Base-by-base conservation (phyloP, 169 alveolate genomes). In the Hepatocystis sp. region DNA sequence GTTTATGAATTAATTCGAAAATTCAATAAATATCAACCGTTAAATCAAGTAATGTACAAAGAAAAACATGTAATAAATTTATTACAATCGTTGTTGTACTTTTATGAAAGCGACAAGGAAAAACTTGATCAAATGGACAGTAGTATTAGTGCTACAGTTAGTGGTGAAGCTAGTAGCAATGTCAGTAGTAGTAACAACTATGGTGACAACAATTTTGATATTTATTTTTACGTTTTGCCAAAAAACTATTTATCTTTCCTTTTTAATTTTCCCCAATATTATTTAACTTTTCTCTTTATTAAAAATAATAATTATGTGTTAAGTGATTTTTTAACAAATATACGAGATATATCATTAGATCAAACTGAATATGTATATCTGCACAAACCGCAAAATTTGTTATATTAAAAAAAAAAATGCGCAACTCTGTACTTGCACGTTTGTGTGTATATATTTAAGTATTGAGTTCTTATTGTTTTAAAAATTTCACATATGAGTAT, bases 231-330 rank as follows among this genome's bases (percentile, higher is more conserved):
- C 28, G 61, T 81, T 19, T 49, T 81, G 71, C 17, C 81, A 34
- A 81, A 81, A 58, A 81, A 44, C 10, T 51, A 46, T 39, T 63
- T 81, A 47, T 81, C 89, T 25, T 81, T 81, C 28, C 34, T 81
- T n/a, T 81, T 81, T 56, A 81, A 63, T 64, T 81, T 81, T 81
- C 56, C 89, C 30, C 60, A 81, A 52, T 81, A 81, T 63, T 17
- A 61, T 52, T 63, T 81, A 63, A 63, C 89, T 19, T 81, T 61
- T 61, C 34, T 81, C 39, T 81, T 81, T 61, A 42, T 81, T 30
- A 81, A 49, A 63, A 81, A 81, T 51, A 81, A 65, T 56, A 64
- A 42, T 56, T 46, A 55, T 42, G 68, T 71, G 28, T 51, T 71
- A 15, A 68, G 36, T 23, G 36, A 49, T 11, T 63, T 51, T 63